These are phyloP conservation scores for Takakia lepidozioides DNA, from an alignment of 225 moss, liverwort and hornwort species.

Conservation along the genomic window DNA sequence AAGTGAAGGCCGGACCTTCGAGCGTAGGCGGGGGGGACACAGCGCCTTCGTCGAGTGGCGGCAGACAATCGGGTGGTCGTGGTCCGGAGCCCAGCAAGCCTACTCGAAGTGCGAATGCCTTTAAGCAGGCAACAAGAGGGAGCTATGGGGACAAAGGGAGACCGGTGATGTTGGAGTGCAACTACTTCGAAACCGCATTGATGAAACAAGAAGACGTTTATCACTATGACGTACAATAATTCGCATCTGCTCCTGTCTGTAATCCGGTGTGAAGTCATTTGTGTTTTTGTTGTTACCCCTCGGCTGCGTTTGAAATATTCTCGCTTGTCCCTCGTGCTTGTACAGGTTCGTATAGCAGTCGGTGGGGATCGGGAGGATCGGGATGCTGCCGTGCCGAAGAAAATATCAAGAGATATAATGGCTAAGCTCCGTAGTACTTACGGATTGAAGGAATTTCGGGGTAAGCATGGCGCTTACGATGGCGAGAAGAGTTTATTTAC, in stretches of 20 bases:
- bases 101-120: no score
- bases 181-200: conserved; percentile 61
- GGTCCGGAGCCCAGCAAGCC: no score
- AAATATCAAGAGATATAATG: conserved; percentile 68
- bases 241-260: not conserved
- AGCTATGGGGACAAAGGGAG: conserved; percentile 18
- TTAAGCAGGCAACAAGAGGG: conserved; percentile 22
- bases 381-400: conserved; percentile 51
- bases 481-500: conserved; percentile 92
- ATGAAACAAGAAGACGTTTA: conserved; percentile 59
- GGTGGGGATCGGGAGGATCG: no score
- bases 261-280: not conserved
- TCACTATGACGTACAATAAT: conserved; percentile 62
- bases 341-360: not conserved
- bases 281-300: not conserved
- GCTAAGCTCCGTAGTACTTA: conserved; percentile 64
- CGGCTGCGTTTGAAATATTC: not conserved
- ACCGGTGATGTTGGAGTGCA: conserved; percentile 14
- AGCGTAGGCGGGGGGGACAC: no score
- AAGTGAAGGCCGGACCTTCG: no score
- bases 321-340: not conserved
- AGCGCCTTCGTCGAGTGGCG: no score
- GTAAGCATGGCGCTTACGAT: conserved; percentile 76
- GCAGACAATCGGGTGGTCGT: no score
- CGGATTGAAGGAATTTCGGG: conserved; percentile 45